A percentile compares a stretch with the other conserved stretches of the same genome.
Evolutionary conservation across 106 monocot genomes (phyloP).

Genomic region (Narthecium ossifragum): DNA sequence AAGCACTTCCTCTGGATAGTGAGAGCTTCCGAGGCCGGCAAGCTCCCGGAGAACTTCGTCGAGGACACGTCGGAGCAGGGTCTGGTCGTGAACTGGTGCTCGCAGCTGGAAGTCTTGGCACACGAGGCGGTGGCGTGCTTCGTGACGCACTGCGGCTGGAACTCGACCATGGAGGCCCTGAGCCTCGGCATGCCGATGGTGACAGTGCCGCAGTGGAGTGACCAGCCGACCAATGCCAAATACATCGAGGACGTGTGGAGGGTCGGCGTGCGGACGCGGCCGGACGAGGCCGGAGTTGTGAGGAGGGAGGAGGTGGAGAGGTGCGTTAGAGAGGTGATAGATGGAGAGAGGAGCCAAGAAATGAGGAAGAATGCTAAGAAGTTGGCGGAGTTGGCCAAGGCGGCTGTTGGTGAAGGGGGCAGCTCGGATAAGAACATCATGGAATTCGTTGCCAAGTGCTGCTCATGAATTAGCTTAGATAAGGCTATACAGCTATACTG

Average conservation of each 20-base stretch:
- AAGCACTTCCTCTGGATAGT: conserved; percentile 48
- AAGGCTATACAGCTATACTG: no score
- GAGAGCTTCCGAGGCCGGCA: conserved; percentile 8
- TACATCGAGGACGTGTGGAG: conserved; percentile 49
- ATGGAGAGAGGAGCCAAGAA: conserved; percentile 26
- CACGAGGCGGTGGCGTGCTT: conserved; percentile 48
- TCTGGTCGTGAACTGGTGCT: conserved; percentile 29
- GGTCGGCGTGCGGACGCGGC: conserved; percentile 30
- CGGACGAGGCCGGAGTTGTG: conserved; percentile 15
- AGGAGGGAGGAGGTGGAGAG: conserved; percentile 39
- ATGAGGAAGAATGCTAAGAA: conserved; percentile 31
- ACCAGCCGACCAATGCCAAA: conserved; percentile 60
- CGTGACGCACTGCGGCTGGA: conserved; percentile 78
- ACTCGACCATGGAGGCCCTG: conserved; percentile 53
- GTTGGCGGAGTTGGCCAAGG: conserved; percentile 38
- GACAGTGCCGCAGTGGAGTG: conserved; percentile 57
- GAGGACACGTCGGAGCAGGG: conserved; percentile 8
- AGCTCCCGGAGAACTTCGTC: background rate
- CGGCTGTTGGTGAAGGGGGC: conserved; percentile 41
- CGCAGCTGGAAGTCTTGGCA: conserved; percentile 39
- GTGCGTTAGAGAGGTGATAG: conserved; percentile 52
- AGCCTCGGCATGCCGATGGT: conserved; percentile 42
- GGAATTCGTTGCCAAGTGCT: conserved; percentile 33
- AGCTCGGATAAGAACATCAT: conserved; percentile 34
- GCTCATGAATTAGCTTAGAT: no score